Conservation (phyloP, 2,329 filamentous ascomycete species). For the Fusarium bactridioides region DNA sequence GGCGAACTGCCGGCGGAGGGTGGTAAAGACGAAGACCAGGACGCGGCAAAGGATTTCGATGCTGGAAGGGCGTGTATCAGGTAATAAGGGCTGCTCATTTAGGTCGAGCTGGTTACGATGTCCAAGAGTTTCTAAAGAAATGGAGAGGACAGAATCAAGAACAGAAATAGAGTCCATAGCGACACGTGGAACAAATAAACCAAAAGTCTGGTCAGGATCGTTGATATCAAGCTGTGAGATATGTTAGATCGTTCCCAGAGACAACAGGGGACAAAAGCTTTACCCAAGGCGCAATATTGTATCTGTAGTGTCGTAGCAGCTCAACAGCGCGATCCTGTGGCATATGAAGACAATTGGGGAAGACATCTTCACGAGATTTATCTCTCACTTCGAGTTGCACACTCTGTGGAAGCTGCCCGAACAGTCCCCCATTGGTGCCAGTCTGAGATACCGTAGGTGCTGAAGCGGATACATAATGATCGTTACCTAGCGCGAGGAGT, state of each 20-base stretch:
- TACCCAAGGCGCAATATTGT: slow-evolving; percentile 56
- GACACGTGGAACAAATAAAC: slow-evolving; percentile 47
- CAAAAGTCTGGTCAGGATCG: slow-evolving; percentile 52
- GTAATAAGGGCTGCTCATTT: not conserved
- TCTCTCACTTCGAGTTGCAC: not conserved
- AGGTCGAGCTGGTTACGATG: slow-evolving; percentile 13
- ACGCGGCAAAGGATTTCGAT: slow-evolving; percentile 7
- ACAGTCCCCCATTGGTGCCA: slow-evolving; percentile 6
- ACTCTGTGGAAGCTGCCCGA: slow-evolving; percentile 9
- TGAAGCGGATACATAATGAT: slow-evolving; percentile 25
- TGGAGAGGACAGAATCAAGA: slow-evolving; percentile 40
- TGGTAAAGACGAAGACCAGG: slow-evolving; percentile 18
- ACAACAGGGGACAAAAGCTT: slow-evolving; percentile 6
- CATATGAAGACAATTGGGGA: slow-evolving; percentile 38
- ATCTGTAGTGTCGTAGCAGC: slow-evolving; percentile 54
- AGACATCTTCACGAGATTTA: slow-evolving; percentile 11
- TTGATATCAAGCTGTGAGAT: slow-evolving; percentile 51
- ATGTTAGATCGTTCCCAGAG: not conserved
- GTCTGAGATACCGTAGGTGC: slow-evolving; percentile 9
- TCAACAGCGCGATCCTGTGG: slow-evolving; percentile 40
- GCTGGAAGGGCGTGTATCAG: slow-evolving; percentile 9
- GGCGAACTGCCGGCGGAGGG: slow-evolving; percentile 25
- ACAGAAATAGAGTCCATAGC: slow-evolving; percentile 38
- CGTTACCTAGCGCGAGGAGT: slow-evolving; percentile 45
- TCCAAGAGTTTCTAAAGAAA: slow-evolving; percentile 32